These are phyloP conservation scores for Hymenoscyphus repandus DNA, from an alignment of 2,329 filamentous ascomycete species.

Conservation along the genomic window DNA sequence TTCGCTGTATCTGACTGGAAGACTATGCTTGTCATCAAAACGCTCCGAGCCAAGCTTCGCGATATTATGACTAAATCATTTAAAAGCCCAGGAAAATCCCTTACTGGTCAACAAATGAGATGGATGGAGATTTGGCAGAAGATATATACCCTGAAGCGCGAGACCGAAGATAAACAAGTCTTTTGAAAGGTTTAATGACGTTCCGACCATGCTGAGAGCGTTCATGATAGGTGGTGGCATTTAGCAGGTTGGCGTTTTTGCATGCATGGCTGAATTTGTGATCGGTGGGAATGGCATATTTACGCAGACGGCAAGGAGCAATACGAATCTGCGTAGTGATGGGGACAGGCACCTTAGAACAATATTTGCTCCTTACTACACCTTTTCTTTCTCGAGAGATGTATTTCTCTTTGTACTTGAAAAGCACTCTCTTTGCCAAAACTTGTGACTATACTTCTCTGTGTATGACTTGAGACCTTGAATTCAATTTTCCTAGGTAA, in stretches of 20 bases:
- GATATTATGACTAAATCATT: conserved; percentile 71
- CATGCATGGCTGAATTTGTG: too few species aligned
- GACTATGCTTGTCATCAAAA: conserved; percentile 82
- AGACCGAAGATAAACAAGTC: not conserved
- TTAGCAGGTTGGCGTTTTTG: too few species aligned
- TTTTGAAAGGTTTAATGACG: too few species aligned
- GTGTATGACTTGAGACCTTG: too few species aligned
- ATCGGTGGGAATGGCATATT: too few species aligned
- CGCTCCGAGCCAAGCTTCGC: conserved; percentile 64
- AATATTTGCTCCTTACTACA: not conserved
- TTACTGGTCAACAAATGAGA: conserved; percentile 61
- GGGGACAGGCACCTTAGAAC: not conserved
- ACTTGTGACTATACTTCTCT: too few species aligned
- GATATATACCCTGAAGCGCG: conserved; percentile 39
- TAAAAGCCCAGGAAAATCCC: conserved; percentile 58
- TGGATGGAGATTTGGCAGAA: conserved; percentile 73
- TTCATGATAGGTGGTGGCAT: too few species aligned
- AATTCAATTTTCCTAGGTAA: too few species aligned
- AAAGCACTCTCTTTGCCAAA: not conserved
- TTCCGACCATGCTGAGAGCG: too few species aligned
- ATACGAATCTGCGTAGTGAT: too few species aligned
- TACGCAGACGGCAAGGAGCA: too few species aligned
- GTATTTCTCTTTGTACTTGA: too few species aligned
- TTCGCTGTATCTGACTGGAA: conserved; percentile 88
- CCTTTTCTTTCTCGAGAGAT: not conserved